Percentiles rank a stretch among this genome's conserved stretches.
Evolutionary conservation across 2,329 filamentous ascomycete species (phyloP).

Genomic region (Meredithiella fracta): DNA sequence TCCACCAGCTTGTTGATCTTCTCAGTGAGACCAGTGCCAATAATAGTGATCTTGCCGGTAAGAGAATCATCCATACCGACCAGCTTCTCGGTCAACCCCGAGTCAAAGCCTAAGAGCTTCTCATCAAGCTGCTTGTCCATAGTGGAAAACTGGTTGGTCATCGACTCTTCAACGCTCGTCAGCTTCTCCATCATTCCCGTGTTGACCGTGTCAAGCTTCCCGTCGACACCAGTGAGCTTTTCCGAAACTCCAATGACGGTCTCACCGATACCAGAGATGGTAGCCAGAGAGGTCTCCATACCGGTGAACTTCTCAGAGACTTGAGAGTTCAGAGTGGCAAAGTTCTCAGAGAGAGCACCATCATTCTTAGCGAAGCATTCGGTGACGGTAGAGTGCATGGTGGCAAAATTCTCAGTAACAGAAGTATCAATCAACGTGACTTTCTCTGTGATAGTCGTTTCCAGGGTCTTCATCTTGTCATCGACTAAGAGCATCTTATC

Average conservation of each 20-base stretch:
- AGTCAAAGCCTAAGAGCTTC: constrained; percentile 9
- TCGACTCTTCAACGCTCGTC: constrained; percentile 2
- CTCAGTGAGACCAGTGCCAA: constrained; percentile 21
- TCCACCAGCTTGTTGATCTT: constrained; percentile 32
- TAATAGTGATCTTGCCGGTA: constrained; percentile 4
- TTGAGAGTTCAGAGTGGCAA: constrained; percentile 13
- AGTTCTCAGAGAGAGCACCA: constrained; percentile 13
- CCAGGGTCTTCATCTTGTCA: constrained; percentile 10
- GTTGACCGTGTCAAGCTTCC: constrained; percentile 7
- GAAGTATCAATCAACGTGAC: constrained; percentile 9
- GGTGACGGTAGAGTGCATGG: constrained; percentile 13
- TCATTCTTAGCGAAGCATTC: constrained; percentile 11
- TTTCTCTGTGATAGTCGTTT: constrained; percentile 10
- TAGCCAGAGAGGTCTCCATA: constrained; percentile 8
- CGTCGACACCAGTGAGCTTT: constrained; percentile 4
- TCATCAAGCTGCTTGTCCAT: constrained; percentile 10
- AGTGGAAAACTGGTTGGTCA: constrained; percentile 10
- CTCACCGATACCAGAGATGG: not conserved
- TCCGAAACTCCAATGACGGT: constrained; percentile 3
- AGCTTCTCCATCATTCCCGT: constrained; percentile 6
- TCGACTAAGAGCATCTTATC: constrained; percentile 10
- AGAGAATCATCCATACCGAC: constrained; percentile 13
- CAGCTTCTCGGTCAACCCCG: constrained; percentile 9
- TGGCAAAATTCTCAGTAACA: constrained; percentile 12
- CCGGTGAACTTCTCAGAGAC: constrained; percentile 6